Evolutionary conservation across 1,284 basidiomycete species (phyloP).

Genomic region (Papiliotrema flavescens): DNA sequence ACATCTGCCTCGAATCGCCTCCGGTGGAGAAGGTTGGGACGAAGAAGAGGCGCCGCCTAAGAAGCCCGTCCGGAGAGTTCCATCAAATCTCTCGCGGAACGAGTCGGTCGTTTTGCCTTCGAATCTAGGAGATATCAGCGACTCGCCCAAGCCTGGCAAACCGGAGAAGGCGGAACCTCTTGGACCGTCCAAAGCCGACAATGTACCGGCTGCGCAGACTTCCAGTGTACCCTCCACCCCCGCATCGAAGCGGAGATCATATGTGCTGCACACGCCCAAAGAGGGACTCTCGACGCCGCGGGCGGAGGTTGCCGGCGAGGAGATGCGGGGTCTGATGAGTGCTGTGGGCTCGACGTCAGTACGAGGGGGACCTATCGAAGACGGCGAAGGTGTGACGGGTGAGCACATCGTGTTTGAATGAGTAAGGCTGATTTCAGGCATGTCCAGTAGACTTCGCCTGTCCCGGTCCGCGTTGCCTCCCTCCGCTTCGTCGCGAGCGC

Average conservation of each 20-base stretch:
- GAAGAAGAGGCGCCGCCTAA: constrained; percentile 22
- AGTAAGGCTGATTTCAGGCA: constrained; percentile 24
- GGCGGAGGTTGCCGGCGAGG: constrained; percentile 38
- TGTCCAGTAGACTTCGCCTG: constrained; percentile 41
- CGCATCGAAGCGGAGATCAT: constrained; percentile 24
- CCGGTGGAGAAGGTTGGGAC: constrained; percentile 45
- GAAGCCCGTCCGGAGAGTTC: constrained; percentile 15
- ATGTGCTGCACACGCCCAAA: constrained; percentile 26
- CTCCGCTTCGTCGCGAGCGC: constrained; percentile 39
- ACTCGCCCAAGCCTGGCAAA: background rate
- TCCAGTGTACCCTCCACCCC: constrained; percentile 18
- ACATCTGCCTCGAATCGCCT: constrained; percentile 49
- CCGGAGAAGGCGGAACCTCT: constrained; percentile 20
- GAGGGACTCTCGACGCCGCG: constrained; percentile 28
- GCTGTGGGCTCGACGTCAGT: constrained; percentile 36
- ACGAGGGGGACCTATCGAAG: constrained; percentile 20
- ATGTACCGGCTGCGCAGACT: constrained; percentile 8
- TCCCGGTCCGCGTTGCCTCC: constrained; percentile 40
- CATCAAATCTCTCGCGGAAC: constrained; percentile 24
- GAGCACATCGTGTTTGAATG: constrained; percentile 1
- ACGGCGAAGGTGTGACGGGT: constrained; percentile 37
- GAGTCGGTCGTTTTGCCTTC: constrained; percentile 6
- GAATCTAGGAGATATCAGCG: background rate
- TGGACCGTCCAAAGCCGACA: constrained; percentile 24
- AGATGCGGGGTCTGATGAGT: constrained; percentile 48